Evolutionary conservation across 106 monocot genomes (phyloP).

Genomic region (Apostasia ramifera): DNA sequence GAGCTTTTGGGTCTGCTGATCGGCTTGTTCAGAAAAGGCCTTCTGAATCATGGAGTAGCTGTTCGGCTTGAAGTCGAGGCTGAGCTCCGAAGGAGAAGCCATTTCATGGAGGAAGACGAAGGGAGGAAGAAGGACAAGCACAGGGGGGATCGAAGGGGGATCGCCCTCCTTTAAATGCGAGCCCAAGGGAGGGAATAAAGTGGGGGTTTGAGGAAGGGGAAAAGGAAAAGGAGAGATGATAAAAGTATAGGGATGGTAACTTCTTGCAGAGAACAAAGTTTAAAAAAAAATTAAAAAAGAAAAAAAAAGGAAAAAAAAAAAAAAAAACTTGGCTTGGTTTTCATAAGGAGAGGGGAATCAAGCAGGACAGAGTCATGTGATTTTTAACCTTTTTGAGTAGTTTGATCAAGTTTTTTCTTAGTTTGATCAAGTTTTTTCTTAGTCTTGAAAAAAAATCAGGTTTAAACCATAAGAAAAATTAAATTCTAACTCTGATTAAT

Average conservation of each 20-base stretch:
- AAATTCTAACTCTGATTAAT: too few species aligned
- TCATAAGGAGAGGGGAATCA: conserved; percentile 43
- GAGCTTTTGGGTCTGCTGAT: conserved; percentile 32
- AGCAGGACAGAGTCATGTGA: conserved; percentile 23
- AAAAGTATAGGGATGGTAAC: conserved; percentile 55
- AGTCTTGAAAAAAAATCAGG: too few species aligned
- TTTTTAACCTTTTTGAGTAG: conserved; percentile 2
- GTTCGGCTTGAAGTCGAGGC: conserved; percentile 63
- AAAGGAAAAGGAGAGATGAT: conserved; percentile 34
- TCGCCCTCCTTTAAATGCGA: conserved; percentile 35
- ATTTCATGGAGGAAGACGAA: conserved; percentile 10
- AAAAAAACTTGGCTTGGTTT: conserved; percentile 26
- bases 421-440: conserved; percentile 5
- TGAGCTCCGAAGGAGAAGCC: conserved; percentile 63
- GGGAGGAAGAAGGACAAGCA: conserved; percentile 4
- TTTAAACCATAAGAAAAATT: too few species aligned
- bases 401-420: conserved; percentile 3
- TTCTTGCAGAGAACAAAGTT: conserved; percentile 73
- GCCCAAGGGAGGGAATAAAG: conserved; percentile 49
- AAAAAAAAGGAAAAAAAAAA: conserved; percentile 46
- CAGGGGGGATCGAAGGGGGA: conserved; percentile 33
- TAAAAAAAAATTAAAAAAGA: conserved; percentile 43
- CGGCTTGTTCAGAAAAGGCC: conserved; percentile 6
- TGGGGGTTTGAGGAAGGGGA: conserved; percentile 19
- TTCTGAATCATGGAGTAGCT: conserved; percentile 4